phyloP scores from a whole-genome alignment of 495 filamentous ascomycete genomes.

The Durotheca rogersii region DNA sequence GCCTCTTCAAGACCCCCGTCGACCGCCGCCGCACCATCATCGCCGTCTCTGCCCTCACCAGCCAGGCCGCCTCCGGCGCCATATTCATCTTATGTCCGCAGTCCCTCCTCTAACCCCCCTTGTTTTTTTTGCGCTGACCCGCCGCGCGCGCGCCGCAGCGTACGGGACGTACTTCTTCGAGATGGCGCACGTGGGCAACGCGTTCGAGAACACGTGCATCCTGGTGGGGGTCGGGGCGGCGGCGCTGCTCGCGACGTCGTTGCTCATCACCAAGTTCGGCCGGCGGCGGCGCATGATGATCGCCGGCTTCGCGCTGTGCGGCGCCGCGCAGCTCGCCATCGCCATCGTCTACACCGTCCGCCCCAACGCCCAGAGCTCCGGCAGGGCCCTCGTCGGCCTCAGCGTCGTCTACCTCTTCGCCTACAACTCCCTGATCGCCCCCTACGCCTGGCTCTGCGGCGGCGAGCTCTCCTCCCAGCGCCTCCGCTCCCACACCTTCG shows the following conservation, averaged over 20 bases:
- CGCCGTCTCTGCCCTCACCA: slow-evolving; percentile 51
- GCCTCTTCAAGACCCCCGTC: slow-evolving; percentile 56
- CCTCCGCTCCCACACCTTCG: slow-evolving; percentile 58
- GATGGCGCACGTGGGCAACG: slow-evolving; percentile 59
- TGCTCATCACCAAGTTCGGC: slow-evolving; percentile 55
- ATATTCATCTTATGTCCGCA: slow-evolving; percentile 60
- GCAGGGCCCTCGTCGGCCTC: slow-evolving; percentile 55
- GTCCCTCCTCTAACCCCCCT: not conserved
- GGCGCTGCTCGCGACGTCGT: slow-evolving; percentile 57
- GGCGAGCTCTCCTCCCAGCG: slow-evolving; percentile 60
- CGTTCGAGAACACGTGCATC: slow-evolving; percentile 61
- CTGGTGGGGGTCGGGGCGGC: slow-evolving; percentile 56
- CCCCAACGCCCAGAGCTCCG: slow-evolving; percentile 48
- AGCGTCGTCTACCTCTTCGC: slow-evolving; percentile 58
- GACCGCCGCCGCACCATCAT: slow-evolving; percentile 54
- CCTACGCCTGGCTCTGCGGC: slow-evolving; percentile 62
- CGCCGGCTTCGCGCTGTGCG: slow-evolving; percentile 54
- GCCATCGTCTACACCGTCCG: slow-evolving; percentile 55
- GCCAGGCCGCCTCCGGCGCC: slow-evolving; percentile 59
- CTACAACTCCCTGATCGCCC: slow-evolving; percentile 57
- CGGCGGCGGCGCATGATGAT: slow-evolving; percentile 56
- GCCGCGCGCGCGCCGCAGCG: slow-evolving; percentile 34
- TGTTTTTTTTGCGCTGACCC: not conserved
- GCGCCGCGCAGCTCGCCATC: slow-evolving; percentile 54
- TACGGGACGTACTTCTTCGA: slow-evolving; percentile 68